A percentile compares a stretch with the other conserved stretches of the same genome.
Conservation (phyloP, 495 filamentous ascomycete genomes). For the Symbiotaphrina buchneri region DNA sequence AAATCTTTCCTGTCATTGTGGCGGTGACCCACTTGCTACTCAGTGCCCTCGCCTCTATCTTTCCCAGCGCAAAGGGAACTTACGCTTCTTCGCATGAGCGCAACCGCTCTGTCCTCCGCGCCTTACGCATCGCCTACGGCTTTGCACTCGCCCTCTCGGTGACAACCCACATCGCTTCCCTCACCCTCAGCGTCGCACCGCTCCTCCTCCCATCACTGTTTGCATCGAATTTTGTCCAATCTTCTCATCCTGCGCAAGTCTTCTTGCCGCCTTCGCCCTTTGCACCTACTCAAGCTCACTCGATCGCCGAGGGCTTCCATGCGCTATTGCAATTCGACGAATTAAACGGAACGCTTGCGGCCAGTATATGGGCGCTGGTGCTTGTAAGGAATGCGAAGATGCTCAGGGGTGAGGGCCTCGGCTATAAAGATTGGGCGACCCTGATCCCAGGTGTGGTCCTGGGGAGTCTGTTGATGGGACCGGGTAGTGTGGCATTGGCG, state of each 20-base stretch:
- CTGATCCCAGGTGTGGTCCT: constrained; percentile 15
- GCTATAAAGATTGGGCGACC: constrained; percentile 13
- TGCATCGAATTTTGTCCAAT: constrained; percentile 8
- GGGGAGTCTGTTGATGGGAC: constrained; percentile 23
- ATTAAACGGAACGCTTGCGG: constrained; percentile 22
- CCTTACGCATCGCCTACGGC: constrained; percentile 27
- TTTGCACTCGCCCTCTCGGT: constrained; percentile 24
- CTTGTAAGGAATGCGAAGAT: constrained; percentile 18
- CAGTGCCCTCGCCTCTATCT: constrained; percentile 1
- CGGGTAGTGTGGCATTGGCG: constrained; percentile 23
- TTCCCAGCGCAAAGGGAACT: neutral
- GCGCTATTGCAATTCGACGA: constrained; percentile 36
- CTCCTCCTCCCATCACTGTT: constrained; percentile 17
- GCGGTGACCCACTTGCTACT: constrained; percentile 8
- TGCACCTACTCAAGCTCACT: constrained; percentile 11
- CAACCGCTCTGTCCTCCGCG: constrained; percentile 3
- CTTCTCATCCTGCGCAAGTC: constrained; percentile 16
- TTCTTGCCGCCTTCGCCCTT: constrained; percentile 22
- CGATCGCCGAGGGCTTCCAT: constrained; percentile 23
- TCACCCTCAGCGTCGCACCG: constrained; percentile 20
- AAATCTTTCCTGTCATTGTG: constrained; percentile 28
- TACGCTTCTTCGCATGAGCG: constrained; percentile 1
- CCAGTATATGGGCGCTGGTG: constrained; percentile 30
- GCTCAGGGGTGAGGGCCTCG: constrained; percentile 13
- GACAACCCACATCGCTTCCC: constrained; percentile 22